A percentile compares a stretch with the other conserved stretches of the same genome.
Conservation (phyloP, 2,329 filamentous ascomycete species). For the Aspergillus sp. region DNA sequence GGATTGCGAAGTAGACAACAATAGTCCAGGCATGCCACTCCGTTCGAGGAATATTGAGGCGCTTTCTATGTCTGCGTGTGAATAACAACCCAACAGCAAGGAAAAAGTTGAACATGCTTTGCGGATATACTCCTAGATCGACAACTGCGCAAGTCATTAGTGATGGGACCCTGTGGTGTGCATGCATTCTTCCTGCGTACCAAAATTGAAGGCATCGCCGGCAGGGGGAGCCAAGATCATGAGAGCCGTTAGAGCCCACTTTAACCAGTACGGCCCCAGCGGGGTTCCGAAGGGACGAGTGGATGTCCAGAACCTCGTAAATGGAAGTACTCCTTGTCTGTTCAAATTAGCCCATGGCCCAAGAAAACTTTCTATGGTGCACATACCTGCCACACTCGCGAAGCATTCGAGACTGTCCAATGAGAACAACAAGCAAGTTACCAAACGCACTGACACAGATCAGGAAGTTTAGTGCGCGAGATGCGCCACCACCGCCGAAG, state of each 20-base stretch:
- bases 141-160: constrained; percentile 47
- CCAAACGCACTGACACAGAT: constrained; percentile 60
- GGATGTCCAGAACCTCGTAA: constrained; percentile 61
- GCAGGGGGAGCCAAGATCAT: constrained; percentile 63
- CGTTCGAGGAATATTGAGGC: constrained; percentile 48
- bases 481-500: constrained; percentile 52
- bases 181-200: constrained; percentile 29
- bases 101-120: constrained; percentile 57
- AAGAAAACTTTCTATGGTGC: neutral
- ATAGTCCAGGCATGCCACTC: constrained; percentile 62
- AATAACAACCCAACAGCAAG: constrained; percentile 60
- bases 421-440: constrained; percentile 57
- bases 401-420: constrained; percentile 58
- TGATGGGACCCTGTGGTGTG: neutral
- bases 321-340: constrained; percentile 63
- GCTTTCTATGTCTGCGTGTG: constrained; percentile 56
- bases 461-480: constrained; percentile 57
- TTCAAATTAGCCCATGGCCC: neutral
- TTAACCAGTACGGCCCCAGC: constrained; percentile 58
- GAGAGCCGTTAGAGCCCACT: constrained; percentile 58
- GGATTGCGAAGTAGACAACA: constrained; percentile 59
- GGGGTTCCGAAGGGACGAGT: constrained; percentile 65
- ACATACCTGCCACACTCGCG: constrained; percentile 58
- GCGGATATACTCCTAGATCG: constrained; percentile 59
- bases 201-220: constrained; percentile 65